Base-by-base conservation (phyloP, 2,329 filamentous ascomycete species). In the Biscogniauxia mediterranea region DNA sequence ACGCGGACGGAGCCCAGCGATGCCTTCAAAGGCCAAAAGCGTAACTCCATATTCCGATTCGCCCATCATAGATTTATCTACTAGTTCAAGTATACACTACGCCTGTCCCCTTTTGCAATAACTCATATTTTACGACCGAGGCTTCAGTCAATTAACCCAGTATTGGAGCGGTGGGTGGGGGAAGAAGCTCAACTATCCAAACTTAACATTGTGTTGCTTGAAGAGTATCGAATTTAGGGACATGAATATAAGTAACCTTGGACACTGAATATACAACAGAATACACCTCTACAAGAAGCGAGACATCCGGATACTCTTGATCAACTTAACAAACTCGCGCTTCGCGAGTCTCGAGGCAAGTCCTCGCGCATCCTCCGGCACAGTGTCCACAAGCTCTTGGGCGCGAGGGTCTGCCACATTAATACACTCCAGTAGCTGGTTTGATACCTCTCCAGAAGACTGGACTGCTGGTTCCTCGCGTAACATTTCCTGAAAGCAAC, bases 401-500 rank as follows among this genome's bases (percentile, higher is more conserved):
- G 85, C 82, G 5, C 70, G 66, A 0, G 83, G 83, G 65, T 89
- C 83, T 0, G 82, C 85, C 7, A 86, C 70, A 2, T 74, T 63
- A 38, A 90, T 76, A 69, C 87, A 89, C 0, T 76, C 73, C 69
- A 81, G 77, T n/a, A 89, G 67, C 1, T 81, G 75, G 1, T 74
- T 61, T 54, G 79, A 79, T 5, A 90, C 66, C 1, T 71, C 61
- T 1, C 77, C 80, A 8, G 76, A 64, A 0, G 82, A 74, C 23
- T 65, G 57, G 17, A 91, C 78, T 0, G 77, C 75, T 1, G 82
- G 81, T 0, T 78, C 63, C 69, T 91, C 87, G 54, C 75, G 72
- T 19, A 77, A 64, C 84, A 91, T 88, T 69, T 88, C 85, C 1
- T 80, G 78, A n/a, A 85, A 78, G 69, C 82, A 83, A 63, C 77